A percentile compares a stretch with the other conserved stretches of the same genome.
Evolutionary conservation across 2,329 filamentous ascomycete species (phyloP).

Genomic region (Fusarium coffeatum): DNA sequence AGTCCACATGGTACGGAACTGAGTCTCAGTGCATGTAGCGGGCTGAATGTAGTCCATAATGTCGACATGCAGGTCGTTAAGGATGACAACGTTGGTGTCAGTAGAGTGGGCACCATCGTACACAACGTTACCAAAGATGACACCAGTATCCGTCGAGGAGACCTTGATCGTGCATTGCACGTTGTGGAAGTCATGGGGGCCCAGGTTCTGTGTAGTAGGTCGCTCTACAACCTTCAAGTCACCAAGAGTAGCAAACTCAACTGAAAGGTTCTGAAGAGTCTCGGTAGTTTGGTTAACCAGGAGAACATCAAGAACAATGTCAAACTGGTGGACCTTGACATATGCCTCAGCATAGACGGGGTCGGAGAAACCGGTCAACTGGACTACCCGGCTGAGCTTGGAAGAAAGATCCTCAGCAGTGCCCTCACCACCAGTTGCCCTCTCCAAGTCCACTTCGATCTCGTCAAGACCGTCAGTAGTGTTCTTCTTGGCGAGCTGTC

Average conservation of each 20-base stretch:
- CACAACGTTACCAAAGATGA: constrained; percentile 98
- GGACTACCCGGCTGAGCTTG: constrained; percentile 95
- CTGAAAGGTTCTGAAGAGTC: constrained; percentile 94
- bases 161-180: constrained; percentile 99
- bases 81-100: constrained; percentile 95
- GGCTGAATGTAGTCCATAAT: constrained; percentile 99
- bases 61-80: constrained; percentile 97
- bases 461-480: constrained; percentile 83
- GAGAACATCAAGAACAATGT: constrained; percentile 95
- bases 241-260: constrained; percentile 97
- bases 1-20: constrained; percentile 99
- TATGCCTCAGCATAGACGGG: constrained; percentile 99
- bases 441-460: constrained; percentile 89
- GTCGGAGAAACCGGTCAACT: constrained; percentile 97
- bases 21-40: constrained; percentile 94
- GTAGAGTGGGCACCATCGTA: constrained; percentile 94
- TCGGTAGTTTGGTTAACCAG: constrained; percentile 97
- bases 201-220: constrained; percentile 94
- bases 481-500: constrained; percentile 94
- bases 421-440: constrained; percentile 90
- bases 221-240: constrained; percentile 98
- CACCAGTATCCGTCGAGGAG: constrained; percentile 95
- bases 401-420: constrained; percentile 87
- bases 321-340: constrained; percentile 98
- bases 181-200: constrained; percentile 96